phyloP scores from a whole-genome alignment of 2,329 filamentous ascomycete species.

The Rhinocladiella similis region DNA sequence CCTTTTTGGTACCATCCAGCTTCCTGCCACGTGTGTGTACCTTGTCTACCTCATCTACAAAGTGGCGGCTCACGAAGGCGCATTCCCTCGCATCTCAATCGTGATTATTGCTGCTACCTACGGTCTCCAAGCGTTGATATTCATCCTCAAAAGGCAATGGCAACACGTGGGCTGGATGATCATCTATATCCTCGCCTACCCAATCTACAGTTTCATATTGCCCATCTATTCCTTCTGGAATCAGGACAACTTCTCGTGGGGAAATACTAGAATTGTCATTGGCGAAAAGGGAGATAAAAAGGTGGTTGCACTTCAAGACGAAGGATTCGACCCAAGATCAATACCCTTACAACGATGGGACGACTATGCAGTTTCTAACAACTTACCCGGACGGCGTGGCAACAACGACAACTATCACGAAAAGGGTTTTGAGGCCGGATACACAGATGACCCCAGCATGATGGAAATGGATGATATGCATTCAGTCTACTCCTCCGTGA shows the following conservation, averaged over 20 bases:
- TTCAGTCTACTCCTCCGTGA: constrained; percentile 89
- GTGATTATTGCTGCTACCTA: constrained; percentile 89
- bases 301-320: constrained; percentile 79
- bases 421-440: constrained; percentile 64
- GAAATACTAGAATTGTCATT: constrained; percentile 95
- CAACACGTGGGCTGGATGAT: constrained; percentile 99
- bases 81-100: constrained; percentile 83
- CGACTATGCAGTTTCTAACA: constrained; percentile 85
- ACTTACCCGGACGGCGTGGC: constrained; percentile 86
- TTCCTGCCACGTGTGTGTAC: constrained; percentile 85
- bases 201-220: constrained; percentile 86
- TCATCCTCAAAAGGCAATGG: constrained; percentile 96
- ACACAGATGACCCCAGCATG: constrained; percentile 70
- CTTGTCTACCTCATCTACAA: constrained; percentile 83
- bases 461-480: constrained; percentile 96
- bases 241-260: constrained; percentile 98
- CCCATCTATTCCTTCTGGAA: constrained; percentile 99
- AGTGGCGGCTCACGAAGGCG: constrained; percentile 67
- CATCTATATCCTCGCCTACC: constrained; percentile 94
- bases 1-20: constrained; percentile 86
- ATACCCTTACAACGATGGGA: constrained; percentile 97
- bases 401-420: constrained; percentile 42
- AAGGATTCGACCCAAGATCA: constrained; percentile 84
- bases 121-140: constrained; percentile 92
- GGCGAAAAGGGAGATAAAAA: constrained; percentile 91